Conservation (phyloP, 179 eudicot genomes). For the Silene vulgaris region DNA sequence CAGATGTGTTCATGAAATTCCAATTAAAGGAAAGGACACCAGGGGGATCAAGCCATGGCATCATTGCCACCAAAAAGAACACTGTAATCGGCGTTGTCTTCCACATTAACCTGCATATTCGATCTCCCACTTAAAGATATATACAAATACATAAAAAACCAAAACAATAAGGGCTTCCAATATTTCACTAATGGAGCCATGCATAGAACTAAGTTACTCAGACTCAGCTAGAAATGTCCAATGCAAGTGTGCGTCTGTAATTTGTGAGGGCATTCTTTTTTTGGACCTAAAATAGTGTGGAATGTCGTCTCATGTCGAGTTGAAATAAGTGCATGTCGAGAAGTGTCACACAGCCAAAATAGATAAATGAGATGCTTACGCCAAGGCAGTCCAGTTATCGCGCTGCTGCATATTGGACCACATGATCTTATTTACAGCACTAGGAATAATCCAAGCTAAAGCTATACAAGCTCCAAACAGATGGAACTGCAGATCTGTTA, state of each 20-base stretch:
- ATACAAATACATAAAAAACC: constrained; percentile 6
- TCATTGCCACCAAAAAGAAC: constrained; percentile 64
- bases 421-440: constrained; percentile 84
- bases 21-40: constrained; percentile 64
- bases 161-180: not conserved
- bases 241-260: not conserved
- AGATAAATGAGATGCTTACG: constrained; percentile 43
- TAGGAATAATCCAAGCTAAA: constrained; percentile 92
- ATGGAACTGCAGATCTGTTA: constrained; percentile 85
- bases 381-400: constrained; percentile 87
- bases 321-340: not conserved
- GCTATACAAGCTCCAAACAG: constrained; percentile 93
- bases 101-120: constrained; percentile 75
- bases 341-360: too few species aligned
- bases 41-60: constrained; percentile 91
- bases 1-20: constrained; percentile 51
- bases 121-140: not conserved
- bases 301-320: not conserved
- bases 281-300: not conserved
- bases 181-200: not conserved
- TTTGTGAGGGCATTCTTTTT: not conserved
- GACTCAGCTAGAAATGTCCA: not conserved
- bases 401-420: constrained; percentile 96
- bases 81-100: constrained; percentile 84
- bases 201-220: not conserved